Conservation (phyloP, 2,329 filamentous ascomycete genomes). For the Tetracladium maxilliforme region DNA sequence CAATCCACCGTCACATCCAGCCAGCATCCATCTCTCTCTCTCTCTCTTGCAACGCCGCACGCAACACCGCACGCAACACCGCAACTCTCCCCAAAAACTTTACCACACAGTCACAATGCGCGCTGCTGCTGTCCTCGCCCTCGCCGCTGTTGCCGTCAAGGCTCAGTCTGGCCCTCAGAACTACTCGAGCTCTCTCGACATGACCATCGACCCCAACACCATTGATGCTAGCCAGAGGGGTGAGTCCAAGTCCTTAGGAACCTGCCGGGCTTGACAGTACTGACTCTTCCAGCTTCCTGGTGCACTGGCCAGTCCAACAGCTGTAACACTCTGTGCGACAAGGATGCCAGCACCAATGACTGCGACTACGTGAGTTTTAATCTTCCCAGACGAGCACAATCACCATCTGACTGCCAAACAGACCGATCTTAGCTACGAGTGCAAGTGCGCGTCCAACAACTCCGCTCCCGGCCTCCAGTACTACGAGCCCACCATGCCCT, state of each 20-base stretch:
- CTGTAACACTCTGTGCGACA: constrained; percentile 44
- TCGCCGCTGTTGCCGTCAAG: constrained; percentile 25
- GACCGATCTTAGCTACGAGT: constrained; percentile 35
- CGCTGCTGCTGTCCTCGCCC: constrained; percentile 27
- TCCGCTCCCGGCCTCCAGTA: constrained; percentile 35
- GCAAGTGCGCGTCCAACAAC: constrained; percentile 37
- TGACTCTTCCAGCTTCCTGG: constrained; percentile 28
- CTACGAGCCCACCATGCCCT: constrained; percentile 43
- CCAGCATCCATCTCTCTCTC: no score
- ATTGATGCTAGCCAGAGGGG: constrained; percentile 19
- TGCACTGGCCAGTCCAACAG: constrained; percentile 42
- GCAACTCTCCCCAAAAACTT: no score
- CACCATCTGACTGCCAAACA: constrained; percentile 9
- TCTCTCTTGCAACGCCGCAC: no score
- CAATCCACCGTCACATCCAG: no score
- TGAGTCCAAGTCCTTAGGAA: constrained; percentile 6
- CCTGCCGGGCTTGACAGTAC: constrained; percentile 1
- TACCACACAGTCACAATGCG: no score
- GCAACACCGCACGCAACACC: no score
- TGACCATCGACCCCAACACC: constrained; percentile 22
- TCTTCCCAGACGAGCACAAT: neutral
- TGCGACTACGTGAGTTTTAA: constrained; percentile 37
- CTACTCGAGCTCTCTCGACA: constrained; percentile 19
- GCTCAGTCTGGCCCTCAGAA: no score
- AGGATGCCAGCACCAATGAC: constrained; percentile 28